phyloP scores from a whole-genome alignment of 2,329 filamentous ascomycete species.

The Colletotrichum echinochloae region DNA sequence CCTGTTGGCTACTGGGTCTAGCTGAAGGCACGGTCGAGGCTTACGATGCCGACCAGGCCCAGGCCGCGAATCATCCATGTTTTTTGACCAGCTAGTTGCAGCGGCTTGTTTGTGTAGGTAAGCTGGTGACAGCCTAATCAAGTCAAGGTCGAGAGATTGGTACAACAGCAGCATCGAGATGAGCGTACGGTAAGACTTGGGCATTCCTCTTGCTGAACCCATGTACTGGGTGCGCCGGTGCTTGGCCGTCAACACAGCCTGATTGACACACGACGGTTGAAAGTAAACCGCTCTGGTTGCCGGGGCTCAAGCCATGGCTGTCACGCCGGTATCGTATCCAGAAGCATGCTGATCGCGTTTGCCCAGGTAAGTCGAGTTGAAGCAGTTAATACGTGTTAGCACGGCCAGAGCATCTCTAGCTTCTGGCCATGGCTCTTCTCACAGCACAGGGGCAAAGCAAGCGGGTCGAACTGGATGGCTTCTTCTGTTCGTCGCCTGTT shows the following conservation, averaged over 20 bases:
- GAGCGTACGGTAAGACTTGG: background rate
- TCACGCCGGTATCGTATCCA: slow-evolving; percentile 4
- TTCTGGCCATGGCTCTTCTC: background rate
- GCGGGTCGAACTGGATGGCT: background rate
- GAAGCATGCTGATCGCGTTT: background rate
- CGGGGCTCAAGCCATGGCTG: slow-evolving; percentile 24
- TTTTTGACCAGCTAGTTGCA: background rate
- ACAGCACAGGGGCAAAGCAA: background rate
- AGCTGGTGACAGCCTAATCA: background rate
- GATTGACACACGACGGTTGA: slow-evolving; percentile 25
- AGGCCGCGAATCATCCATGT: slow-evolving; percentile 3
- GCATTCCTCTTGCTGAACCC: background rate
- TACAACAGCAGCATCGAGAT: background rate
- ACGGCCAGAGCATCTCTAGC: background rate
- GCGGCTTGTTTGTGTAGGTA: slow-evolving; percentile 1
- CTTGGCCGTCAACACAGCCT: background rate
- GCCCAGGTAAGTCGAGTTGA: slow-evolving; percentile 2
- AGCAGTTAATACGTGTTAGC: background rate
- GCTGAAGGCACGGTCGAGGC: slow-evolving; percentile 26
- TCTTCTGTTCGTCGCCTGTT: background rate
- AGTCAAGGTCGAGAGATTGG: background rate
- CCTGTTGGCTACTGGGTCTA: slow-evolving; percentile 17
- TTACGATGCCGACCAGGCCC: slow-evolving; percentile 13
- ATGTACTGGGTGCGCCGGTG: background rate
- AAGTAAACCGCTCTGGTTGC: slow-evolving; percentile 16